Conservation (phyloP, 2,329 filamentous ascomycete genomes). For the Chaetomiaceae sp. region DNA sequence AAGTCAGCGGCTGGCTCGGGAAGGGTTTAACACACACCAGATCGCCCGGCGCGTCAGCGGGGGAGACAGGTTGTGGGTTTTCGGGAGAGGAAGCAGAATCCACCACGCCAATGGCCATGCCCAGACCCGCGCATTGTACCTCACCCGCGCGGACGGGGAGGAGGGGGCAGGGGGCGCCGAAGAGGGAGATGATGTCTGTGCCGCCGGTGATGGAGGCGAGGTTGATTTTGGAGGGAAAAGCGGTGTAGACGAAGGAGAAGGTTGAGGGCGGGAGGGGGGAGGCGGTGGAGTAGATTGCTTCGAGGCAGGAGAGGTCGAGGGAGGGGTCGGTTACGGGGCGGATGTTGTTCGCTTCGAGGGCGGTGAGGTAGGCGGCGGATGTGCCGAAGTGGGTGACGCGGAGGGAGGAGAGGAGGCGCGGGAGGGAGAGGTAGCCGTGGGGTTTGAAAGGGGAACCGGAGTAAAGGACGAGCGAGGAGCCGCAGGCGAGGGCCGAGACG, state of each 20-base stretch:
- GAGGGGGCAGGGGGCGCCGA: conserved; percentile 77
- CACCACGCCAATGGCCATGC: conserved; percentile 68
- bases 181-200: conserved; percentile 94
- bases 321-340: conserved; percentile 51
- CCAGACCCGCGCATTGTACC: conserved; percentile 72
- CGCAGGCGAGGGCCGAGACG: conserved; percentile 76
- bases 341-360: conserved; percentile 75
- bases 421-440: conserved; percentile 74
- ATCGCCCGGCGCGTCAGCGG: conserved; percentile 71
- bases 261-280: conserved; percentile 90
- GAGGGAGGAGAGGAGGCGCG: conserved; percentile 73
- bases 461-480: conserved; percentile 81
- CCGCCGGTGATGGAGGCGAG: conserved; percentile 92
- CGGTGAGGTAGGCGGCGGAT: conserved; percentile 85
- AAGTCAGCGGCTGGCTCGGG: conserved; percentile 84
- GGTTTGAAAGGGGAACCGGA: conserved; percentile 87
- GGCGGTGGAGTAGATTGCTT: conserved; percentile 90
- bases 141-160: conserved; percentile 68
- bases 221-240: conserved; percentile 76
- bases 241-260: conserved; percentile 81
- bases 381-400: conserved; percentile 91
- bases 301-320: conserved; percentile 59
- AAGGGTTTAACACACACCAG: conserved; percentile 84
- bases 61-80: conserved; percentile 39
- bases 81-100: conserved; percentile 54